Base-by-base conservation (phyloP, 208 protist species). In the Tritrichomonas foetus region DNA sequence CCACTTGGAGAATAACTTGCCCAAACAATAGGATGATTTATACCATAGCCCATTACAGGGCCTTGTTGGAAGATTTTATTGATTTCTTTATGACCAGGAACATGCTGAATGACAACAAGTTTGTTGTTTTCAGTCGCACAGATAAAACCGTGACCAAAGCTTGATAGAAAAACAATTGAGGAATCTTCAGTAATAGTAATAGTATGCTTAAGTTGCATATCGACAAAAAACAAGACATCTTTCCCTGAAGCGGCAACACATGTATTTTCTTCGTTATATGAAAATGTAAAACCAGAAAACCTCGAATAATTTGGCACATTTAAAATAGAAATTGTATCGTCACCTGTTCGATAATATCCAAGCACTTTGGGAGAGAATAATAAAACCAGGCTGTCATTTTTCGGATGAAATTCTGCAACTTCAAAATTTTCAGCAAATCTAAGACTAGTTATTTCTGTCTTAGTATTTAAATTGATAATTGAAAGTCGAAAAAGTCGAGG, bases 111-210 rank as follows among this genome's bases (percentile, higher is more conserved):
- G 0, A 84, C 2, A 33, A 84, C 53, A n/a, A 84, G 9, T 84
- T 84, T 84, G 74, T 84, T 33, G 36, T 49, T 53, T 53, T 84
- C 74, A 25, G 74, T 84, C n/a, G 41, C 44, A 16, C 9, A 3
- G 9, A 84, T 25, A 53, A 84, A n/a, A 33, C 74, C 74, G n/a
- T 84, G 74, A 14, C 25, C 25, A 53, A 53, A 84, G 3, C 25
- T 53, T 84, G 74, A 14, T 16, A 84, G n/a, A 84, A 47, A 84
- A 53, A 84, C n/a, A 33, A 84, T 84, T 53, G 74, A 11, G n/a
- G 74, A 53, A 39, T 84, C 74, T 84, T 84, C 74, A 25, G 74
- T 53, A 11, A 84, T 84, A 53, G 41, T 49, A 11, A 84, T 53
- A 33, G 74, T 84, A 53, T 84, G 44, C 3, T 8, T 25, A n/a